Evolutionary conservation across 139 green algal genomes (phyloP).

Genomic region (Choricystis sp.): DNA sequence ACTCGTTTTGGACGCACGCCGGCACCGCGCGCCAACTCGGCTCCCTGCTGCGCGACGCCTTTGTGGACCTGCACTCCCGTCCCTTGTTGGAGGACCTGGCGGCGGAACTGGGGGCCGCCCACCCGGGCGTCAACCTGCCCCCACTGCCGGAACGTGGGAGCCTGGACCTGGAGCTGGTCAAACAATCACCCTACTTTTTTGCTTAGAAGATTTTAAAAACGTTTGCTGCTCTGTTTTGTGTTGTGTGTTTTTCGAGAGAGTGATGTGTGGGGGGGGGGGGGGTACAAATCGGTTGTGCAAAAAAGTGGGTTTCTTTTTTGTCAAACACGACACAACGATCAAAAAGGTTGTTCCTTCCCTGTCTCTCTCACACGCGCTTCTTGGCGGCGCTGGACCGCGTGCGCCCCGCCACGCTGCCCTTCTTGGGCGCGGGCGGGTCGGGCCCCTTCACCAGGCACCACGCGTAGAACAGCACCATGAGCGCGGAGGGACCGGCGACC

Average conservation of each 20-base stretch:
- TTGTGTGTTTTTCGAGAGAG: no score
- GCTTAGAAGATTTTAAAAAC: constrained; percentile 15
- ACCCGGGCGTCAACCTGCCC: constrained; percentile 38
- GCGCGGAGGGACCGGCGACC: constrained; percentile 2
- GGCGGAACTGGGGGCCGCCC: constrained; percentile 28
- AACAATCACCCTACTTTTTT: constrained; percentile 77
- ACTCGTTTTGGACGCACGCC: constrained; percentile 98
- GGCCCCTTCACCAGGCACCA: constrained; percentile 6
- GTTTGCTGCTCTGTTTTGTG: no score
- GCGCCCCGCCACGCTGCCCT: no score
- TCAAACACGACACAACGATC: no score
- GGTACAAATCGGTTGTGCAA: background rate
- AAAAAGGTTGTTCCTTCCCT: no score
- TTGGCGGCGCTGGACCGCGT: no score
- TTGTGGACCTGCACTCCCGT: constrained; percentile 65
- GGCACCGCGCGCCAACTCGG: constrained; percentile 57
- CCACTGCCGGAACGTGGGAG: constrained; percentile 37
- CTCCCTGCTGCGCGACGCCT: constrained; percentile 62
- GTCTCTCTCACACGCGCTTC: no score
- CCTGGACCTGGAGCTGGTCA: constrained; percentile 53
- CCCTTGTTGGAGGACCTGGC: constrained; percentile 66
- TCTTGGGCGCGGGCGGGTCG: background rate
- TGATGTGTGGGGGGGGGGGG: no score
- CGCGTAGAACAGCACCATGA: constrained; percentile 10
- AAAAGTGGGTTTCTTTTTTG: background rate